Percentiles rank a stretch among this genome's conserved stretches.
Evolutionary conservation across 2,329 filamentous ascomycete genomes (phyloP).

Genomic region (Aspergillus sp.): DNA sequence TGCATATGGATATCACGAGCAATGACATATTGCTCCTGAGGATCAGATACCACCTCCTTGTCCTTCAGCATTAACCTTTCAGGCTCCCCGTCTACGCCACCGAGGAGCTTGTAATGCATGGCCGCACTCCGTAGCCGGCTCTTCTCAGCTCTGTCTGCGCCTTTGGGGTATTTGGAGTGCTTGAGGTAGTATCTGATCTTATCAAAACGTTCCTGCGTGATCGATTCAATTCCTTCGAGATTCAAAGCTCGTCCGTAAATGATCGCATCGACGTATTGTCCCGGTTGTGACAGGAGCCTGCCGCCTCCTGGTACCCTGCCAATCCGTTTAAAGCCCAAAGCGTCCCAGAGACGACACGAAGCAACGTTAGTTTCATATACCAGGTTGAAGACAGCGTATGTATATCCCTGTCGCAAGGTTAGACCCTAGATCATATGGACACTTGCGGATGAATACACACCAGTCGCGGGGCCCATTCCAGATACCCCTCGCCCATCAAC

Average conservation of each 20-base stretch:
- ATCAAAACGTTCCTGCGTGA: slow-evolving; percentile 94
- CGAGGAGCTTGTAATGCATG: slow-evolving; percentile 81
- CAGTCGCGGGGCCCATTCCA: slow-evolving; percentile 65
- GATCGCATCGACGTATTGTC: slow-evolving; percentile 64
- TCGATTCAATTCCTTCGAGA: slow-evolving; percentile 66
- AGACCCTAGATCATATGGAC: slow-evolving; percentile 14
- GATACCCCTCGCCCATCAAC: slow-evolving; percentile 66
- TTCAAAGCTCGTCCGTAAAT: slow-evolving; percentile 62
- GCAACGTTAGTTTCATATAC: slow-evolving; percentile 92
- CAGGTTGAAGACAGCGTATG: slow-evolving; percentile 87
- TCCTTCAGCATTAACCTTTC: slow-evolving; percentile 93
- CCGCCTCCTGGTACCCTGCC: slow-evolving; percentile 69
- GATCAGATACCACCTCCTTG: slow-evolving; percentile 92
- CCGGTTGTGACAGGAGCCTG: slow-evolving; percentile 60
- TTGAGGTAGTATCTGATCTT: slow-evolving; percentile 98
- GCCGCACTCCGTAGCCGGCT: slow-evolving; percentile 85
- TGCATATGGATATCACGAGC: slow-evolving; percentile 65
- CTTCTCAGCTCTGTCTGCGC: slow-evolving; percentile 91
- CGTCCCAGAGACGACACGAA: slow-evolving; percentile 85
- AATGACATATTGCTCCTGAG: slow-evolving; percentile 82
- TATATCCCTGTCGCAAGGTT: slow-evolving; percentile 56
- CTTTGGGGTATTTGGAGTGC: slow-evolving; percentile 84
- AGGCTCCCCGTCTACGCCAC: slow-evolving; percentile 38
- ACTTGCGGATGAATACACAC: slow-evolving; percentile 28
- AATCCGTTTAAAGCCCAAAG: slow-evolving; percentile 84